Conservation (phyloP, 495 filamentous ascomycete species). For the Penicillium verhagenii region DNA sequence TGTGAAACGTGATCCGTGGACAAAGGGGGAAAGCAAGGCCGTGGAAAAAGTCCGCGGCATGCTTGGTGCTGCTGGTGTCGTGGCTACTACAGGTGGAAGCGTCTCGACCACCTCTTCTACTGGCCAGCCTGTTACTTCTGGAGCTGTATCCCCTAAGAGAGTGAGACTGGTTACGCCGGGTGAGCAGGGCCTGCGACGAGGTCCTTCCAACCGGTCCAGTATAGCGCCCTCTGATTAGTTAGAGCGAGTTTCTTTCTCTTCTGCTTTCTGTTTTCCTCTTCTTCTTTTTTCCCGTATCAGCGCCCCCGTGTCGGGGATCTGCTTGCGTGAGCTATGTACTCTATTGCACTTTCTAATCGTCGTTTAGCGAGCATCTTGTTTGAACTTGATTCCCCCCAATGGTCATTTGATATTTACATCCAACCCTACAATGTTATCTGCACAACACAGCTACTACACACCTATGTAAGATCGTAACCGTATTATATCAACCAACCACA, state of each 20-base stretch:
- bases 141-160: constrained; percentile 43
- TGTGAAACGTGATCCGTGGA: constrained; percentile 46
- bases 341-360: not conserved
- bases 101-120: constrained; percentile 21
- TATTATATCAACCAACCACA: not conserved
- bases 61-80: constrained; percentile 34
- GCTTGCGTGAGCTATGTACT: not conserved
- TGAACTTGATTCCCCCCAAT: constrained; percentile 1
- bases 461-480: no score
- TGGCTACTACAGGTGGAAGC: constrained; percentile 21
- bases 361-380: not conserved
- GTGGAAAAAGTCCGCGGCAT: constrained; percentile 50
- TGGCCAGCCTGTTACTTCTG: constrained; percentile 23
- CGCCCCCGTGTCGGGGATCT: not conserved
- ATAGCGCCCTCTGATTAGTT: constrained; percentile 16
- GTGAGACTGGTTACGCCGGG: constrained; percentile 45
- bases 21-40: constrained; percentile 42
- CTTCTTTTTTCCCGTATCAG: not conserved
- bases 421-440: no score
- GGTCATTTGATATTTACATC: not conserved
- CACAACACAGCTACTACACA: no score
- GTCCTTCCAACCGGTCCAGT: constrained; percentile 23
- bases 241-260: no score
- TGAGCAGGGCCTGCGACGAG: constrained; percentile 36
- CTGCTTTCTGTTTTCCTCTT: not conserved